Percentiles rank a stretch among this genome's conserved stretches.
Conservation (phyloP, 2,329 filamentous ascomycete species). For the Epichloe elymi region DNA sequence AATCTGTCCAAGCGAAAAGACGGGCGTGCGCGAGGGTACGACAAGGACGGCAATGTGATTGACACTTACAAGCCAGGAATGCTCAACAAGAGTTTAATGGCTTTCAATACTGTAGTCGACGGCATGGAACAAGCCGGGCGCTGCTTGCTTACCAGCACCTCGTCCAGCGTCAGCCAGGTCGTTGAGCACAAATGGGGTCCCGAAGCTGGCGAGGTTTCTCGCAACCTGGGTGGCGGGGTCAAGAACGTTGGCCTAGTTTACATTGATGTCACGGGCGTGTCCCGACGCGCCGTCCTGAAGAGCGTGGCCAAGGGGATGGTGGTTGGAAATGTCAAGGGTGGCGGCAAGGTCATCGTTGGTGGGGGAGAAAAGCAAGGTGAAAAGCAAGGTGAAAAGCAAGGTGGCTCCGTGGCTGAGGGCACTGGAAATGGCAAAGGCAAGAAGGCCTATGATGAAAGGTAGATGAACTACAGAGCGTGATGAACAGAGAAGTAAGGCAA, state of each 20-base stretch:
- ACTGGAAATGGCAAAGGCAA: slow-evolving; percentile 12
- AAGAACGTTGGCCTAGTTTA: slow-evolving; percentile 97
- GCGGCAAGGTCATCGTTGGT: slow-evolving; percentile 61
- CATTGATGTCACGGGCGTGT: slow-evolving; percentile 90
- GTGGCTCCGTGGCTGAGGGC: slow-evolving; percentile 11
- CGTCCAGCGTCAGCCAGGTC: slow-evolving; percentile 69
- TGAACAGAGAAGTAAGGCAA: no score
- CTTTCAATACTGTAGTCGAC: slow-evolving; percentile 87
- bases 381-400: slow-evolving; percentile 16
- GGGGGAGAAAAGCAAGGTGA: slow-evolving; percentile 38
- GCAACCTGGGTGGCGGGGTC: slow-evolving; percentile 67
- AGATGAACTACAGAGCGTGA: background rate
- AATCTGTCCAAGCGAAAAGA: slow-evolving; percentile 43
- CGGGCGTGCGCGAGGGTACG: slow-evolving; percentile 44
- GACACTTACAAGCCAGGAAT: slow-evolving; percentile 74
- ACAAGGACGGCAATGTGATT: slow-evolving; percentile 54
- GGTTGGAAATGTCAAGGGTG: slow-evolving; percentile 63
- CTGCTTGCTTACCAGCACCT: slow-evolving; percentile 60
- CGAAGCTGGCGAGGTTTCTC: slow-evolving; percentile 70
- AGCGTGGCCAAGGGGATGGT: slow-evolving; percentile 96
- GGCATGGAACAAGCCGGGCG: slow-evolving; percentile 81
- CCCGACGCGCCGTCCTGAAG: slow-evolving; percentile 78
- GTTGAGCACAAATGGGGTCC: slow-evolving; percentile 81
- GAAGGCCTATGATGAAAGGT: slow-evolving; percentile 9
- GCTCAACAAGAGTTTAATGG: slow-evolving; percentile 91